Evolutionary conservation across 495 filamentous ascomycete species (phyloP).

Genomic region (Aspergillus biplanus): DNA sequence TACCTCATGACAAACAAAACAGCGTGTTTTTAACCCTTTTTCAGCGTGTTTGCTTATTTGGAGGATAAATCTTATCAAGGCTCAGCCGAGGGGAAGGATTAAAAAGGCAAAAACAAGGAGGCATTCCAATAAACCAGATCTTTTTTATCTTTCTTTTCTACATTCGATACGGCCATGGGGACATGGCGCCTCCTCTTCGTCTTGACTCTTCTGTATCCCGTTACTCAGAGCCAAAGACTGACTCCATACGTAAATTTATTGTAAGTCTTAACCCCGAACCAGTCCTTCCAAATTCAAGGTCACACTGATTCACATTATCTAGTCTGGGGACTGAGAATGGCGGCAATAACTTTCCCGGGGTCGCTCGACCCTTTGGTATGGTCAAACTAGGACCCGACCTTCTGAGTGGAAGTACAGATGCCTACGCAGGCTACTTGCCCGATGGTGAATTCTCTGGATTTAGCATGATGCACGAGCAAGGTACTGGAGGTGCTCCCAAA

Average conservation of each 20-base stretch:
- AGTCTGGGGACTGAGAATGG: conserved; percentile 48
- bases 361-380: conserved; percentile 66
- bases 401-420: conserved; percentile 51
- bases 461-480: conserved; percentile 74
- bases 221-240: neutral
- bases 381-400: conserved; percentile 73
- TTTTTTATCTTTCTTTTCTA: neutral
- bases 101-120: no score
- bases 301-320: neutral
- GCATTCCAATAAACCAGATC: no score
- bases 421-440: conserved; percentile 67
- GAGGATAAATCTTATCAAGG: no score
- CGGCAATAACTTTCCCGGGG: conserved; percentile 74
- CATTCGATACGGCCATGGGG: neutral
- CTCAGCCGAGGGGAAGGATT: no score
- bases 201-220: neutral
- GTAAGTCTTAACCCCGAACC: conserved; percentile 23
- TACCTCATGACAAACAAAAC: no score
- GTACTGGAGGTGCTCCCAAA: conserved; percentile 75
- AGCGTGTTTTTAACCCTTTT: no score
- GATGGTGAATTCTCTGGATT: conserved; percentile 67
- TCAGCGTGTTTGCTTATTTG: no score
- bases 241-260: conserved; percentile 37
- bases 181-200: neutral
- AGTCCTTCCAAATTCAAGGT: neutral